These are phyloP conservation scores for Beauveria sp. DNA, from an alignment of 2,329 filamentous ascomycete genomes.

Conservation along the genomic window DNA sequence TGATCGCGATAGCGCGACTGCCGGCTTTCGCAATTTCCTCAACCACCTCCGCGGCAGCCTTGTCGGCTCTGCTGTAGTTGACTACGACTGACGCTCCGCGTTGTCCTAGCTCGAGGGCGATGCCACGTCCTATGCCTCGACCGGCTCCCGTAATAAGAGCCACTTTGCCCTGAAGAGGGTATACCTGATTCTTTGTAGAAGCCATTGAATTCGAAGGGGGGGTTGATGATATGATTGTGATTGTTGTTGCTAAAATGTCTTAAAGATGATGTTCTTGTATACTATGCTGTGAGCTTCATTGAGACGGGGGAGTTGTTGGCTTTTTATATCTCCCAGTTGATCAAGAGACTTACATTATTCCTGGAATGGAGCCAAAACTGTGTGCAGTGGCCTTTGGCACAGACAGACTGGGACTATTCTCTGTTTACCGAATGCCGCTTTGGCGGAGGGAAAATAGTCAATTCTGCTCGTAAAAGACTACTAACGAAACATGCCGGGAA, in stretches of 20 bases:
- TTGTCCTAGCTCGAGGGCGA: constrained; percentile 58
- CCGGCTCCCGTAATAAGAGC: constrained; percentile 58
- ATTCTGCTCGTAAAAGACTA: background rate
- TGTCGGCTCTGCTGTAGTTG: constrained; percentile 54
- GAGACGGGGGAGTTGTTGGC: background rate
- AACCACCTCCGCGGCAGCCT: constrained; percentile 50
- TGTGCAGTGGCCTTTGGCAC: background rate
- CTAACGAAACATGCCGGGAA: background rate
- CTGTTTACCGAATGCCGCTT: background rate
- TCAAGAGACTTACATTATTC: background rate
- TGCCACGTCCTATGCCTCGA: constrained; percentile 59
- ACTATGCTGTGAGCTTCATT: background rate
- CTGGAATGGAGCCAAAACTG: background rate
- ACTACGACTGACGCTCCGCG: constrained; percentile 58
- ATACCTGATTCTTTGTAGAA: background rate
- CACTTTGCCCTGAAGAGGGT: constrained; percentile 32
- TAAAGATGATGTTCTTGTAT: background rate
- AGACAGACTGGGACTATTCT: background rate
- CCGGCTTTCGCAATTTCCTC: constrained; percentile 46
- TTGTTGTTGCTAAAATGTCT: background rate
- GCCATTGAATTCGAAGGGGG: background rate
- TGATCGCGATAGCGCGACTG: constrained; percentile 49
- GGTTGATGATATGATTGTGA: background rate
- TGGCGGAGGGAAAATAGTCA: background rate
- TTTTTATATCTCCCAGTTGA: background rate